Percentiles rank a stretch among this genome's conserved stretches.
Conservation (phyloP, 129 eudicot species). For the Flaveria sonorensis region DNA sequence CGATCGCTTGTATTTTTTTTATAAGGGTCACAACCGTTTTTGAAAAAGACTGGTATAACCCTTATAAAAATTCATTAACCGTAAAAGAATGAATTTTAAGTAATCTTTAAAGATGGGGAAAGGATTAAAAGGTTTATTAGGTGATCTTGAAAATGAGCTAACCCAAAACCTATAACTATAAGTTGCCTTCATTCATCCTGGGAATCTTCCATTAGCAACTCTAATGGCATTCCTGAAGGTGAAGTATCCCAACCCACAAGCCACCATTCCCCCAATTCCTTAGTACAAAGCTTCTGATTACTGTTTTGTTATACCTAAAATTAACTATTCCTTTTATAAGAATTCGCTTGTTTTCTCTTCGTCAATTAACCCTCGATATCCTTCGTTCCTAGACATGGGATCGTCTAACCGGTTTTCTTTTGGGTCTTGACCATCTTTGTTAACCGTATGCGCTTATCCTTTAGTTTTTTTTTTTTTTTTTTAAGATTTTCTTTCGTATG, state of each 20-base stretch:
- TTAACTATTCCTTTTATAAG: not conserved
- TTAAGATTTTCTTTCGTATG: not conserved
- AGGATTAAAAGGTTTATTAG: slow-evolving; percentile 29
- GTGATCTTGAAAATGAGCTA: slow-evolving; percentile 27
- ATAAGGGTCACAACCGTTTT: not conserved
- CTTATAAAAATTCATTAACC: not conserved
- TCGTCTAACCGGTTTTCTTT: slow-evolving; percentile 29
- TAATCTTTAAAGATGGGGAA: slow-evolving; percentile 40
- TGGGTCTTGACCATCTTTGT: slow-evolving; percentile 36
- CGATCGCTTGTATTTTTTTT: not conserved
- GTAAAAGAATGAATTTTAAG: not conserved
- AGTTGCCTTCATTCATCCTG: slow-evolving; percentile 22
- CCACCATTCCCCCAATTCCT: slow-evolving; percentile 25
- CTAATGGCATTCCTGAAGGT: slow-evolving; percentile 38
- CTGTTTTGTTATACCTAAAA: not conserved
- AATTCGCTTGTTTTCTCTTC: not conserved
- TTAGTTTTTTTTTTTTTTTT: not conserved
- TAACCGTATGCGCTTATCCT: slow-evolving; percentile 41
- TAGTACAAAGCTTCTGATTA: slow-evolving; percentile 22
- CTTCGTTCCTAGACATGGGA: slow-evolving; percentile 31
- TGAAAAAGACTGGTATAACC: not conserved
- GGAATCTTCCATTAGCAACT: slow-evolving; percentile 49
- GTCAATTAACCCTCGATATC: not conserved
- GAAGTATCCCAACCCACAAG: slow-evolving; percentile 56
- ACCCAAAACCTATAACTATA: slow-evolving; percentile 28